A percentile compares a stretch with the other conserved stretches of the same genome.
phyloP scores from a whole-genome alignment of 805 yeast species.

The Candida odintsovae region DNA sequence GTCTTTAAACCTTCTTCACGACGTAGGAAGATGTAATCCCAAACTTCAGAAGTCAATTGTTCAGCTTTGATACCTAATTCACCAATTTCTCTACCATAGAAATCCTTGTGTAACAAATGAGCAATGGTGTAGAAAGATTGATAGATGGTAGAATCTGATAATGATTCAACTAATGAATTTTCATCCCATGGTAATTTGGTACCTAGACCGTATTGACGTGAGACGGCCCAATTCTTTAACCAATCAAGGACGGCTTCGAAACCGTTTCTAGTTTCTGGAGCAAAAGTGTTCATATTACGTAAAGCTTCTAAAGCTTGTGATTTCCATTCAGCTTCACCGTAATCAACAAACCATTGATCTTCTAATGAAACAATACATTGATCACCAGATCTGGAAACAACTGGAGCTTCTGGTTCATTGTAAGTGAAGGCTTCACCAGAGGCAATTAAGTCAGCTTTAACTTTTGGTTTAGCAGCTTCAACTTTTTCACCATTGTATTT shows the following conservation, averaged over 20 bases:
- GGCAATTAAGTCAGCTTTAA: slow-evolving; percentile 74
- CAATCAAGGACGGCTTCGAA: slow-evolving; percentile 93
- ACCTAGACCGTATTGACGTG: slow-evolving; percentile 95
- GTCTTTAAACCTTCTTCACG: slow-evolving; percentile 44
- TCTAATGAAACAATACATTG: slow-evolving; percentile 94
- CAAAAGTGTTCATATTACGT: slow-evolving; percentile 67
- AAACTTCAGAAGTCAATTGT: slow-evolving; percentile 88
- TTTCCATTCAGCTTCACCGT: slow-evolving; percentile 94
- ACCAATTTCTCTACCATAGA: slow-evolving; percentile 74
- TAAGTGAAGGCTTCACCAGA: slow-evolving; percentile 80
- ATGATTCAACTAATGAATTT: slow-evolving; percentile 85
- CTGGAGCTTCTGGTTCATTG: slow-evolving; percentile 89
- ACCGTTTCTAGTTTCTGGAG: slow-evolving; percentile 80
- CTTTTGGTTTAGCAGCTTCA: slow-evolving; percentile 84
- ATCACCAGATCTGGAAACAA: slow-evolving; percentile 93
- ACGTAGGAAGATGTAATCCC: slow-evolving; percentile 82
- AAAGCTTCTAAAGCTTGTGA: slow-evolving; percentile 74
- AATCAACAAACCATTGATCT: slow-evolving; percentile 97
- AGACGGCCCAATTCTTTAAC: slow-evolving; percentile 98
- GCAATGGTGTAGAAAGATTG: slow-evolving; percentile 91
- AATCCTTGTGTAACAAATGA: slow-evolving; percentile 81
- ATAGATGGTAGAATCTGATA: slow-evolving; percentile 93
- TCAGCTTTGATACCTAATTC: slow-evolving; percentile 69
- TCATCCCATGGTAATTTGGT: slow-evolving; percentile 96
- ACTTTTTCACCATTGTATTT: slow-evolving; percentile 84